These are phyloP conservation scores for Beauveria rudraprayagi DNA, from an alignment of 2,329 filamentous ascomycete species.

Conservation along the genomic window DNA sequence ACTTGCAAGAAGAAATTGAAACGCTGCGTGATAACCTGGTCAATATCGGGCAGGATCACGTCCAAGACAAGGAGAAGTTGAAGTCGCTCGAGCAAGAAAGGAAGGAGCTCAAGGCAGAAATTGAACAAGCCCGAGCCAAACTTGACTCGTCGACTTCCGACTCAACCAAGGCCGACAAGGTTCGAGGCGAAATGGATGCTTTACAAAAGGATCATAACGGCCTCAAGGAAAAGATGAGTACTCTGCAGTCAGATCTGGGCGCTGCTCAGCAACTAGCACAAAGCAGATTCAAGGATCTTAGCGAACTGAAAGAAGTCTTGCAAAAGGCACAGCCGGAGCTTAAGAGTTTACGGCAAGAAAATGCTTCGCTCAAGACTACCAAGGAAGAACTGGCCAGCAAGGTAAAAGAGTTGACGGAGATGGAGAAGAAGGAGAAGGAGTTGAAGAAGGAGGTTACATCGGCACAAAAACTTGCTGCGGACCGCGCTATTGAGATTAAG, in stretches of 20 bases:
- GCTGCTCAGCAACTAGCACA: conserved; percentile 83
- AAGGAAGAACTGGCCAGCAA: conserved; percentile 64
- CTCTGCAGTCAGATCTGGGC: conserved; percentile 72
- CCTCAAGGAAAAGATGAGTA: conserved; percentile 60
- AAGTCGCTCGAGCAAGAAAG: conserved; percentile 67
- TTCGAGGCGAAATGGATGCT: conserved; percentile 53
- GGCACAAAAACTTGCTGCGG: conserved; percentile 60
- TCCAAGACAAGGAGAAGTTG: conserved; percentile 70
- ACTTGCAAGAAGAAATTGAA: conserved; percentile 78
- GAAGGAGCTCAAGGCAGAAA: conserved; percentile 49
- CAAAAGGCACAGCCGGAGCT: conserved; percentile 84
- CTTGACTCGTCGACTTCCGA: conserved; percentile 35
- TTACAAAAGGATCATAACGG: conserved; percentile 53
- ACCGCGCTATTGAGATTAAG: conserved; percentile 72
- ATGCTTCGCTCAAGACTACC: conserved; percentile 60
- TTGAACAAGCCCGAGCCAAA: conserved; percentile 64
- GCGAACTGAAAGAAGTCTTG: conserved; percentile 68
- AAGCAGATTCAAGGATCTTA: conserved; percentile 78
- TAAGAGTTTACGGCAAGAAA: conserved; percentile 68
- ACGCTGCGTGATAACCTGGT: conserved; percentile 72
- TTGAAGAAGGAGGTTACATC: conserved; percentile 64
- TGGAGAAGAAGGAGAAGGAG: conserved; percentile 78
- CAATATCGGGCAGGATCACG: conserved; percentile 72
- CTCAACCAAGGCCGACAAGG: conserved; percentile 40
- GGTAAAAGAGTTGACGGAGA: conserved; percentile 55